Evolutionary conservation across 768 basidiomycete genomes (phyloP), one percentile per base, ranked within the genome.

Genomic region (Leucogyrophana mollusca): DNA sequence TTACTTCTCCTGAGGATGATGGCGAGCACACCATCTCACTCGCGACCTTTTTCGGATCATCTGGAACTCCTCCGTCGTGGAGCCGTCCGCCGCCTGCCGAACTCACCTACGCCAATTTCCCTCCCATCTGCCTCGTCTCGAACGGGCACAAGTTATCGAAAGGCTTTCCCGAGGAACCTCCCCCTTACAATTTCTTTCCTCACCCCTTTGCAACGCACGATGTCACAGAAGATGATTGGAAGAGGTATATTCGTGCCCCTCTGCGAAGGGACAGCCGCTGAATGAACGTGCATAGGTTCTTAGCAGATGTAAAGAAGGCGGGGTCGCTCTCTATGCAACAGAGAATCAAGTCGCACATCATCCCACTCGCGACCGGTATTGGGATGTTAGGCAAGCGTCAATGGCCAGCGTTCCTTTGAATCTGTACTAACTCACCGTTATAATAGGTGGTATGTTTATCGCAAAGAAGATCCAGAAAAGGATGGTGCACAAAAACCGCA

Each of bases 161-260:
- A 11, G 78, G 80, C 1, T 81, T 82, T 55, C 73, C 73, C 0
- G 49, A 54, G 11, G 30, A 69, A 5, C 66, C 72, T 0, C 80
- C 80, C 1, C 72, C 73, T 1, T 66, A 71, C 4, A 45, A 50
- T 21, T 22, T 56, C 9, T 49, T 50, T n/a, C 70, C 69, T 8
- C 80, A 82, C 53, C 79, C 79, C 20, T 82, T 82, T 53, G 54
- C 57, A 20, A 62, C 71, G 37, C 74, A 77, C 56, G 78, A 82
- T 52, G 59, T 82, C 3, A 52, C 44, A 0, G 72, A 79, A 57
- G 64, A 57, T 14, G 80, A 82, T 56, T 82, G 80, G 80, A 54
- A 60, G 32, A 64, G 67, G 71, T 76, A 13, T 14, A 54, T 46
- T 13, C 3, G 3, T 7, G 13, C 20, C n/a, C 5, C 10, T 16